Base-by-base conservation (phyloP, 1,284 basidiomycete genomes). In the Leccinum fallax region DNA sequence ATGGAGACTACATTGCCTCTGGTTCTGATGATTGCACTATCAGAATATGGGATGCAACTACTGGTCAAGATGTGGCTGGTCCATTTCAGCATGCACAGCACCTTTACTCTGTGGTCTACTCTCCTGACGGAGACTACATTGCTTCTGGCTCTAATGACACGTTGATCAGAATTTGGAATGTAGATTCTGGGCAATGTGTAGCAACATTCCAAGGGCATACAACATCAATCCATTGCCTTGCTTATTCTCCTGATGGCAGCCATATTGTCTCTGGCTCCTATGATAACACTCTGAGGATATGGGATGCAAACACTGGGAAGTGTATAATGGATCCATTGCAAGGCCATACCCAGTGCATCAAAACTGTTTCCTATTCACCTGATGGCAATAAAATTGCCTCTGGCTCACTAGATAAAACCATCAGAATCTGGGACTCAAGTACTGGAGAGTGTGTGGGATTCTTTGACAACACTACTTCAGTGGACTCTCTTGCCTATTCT, bases 171-270 rank as follows among this genome's bases (percentile, higher is more conserved):
- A 40, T 69, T 9, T 70, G 60, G 66, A n/a, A 54, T 67, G 36
- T 43, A 52, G 5, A 32, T 1, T 63, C 65, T 61, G 68, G 66
- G 5, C 15, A 58, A 0, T 53, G 16, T 52, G 5, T 64, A 3
- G 19, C 6, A 28, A 57, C 51, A 28, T 34, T 66, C 1, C 15
- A 65, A 1, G 63, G 43, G 2, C 63, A 68, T 2, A 46, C 4
- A 13, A 0, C 3, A 2, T 0, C 0, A 3, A 11, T 70, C 5
- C 8, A 0, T 4, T 58, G 66, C 53, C 2, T 65, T 30, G 43
- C 5, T 49, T 68, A 57, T 54, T 71, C 69, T 54, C 59, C 67
- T 60, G 26, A 65, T 68, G 67, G 67, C 0, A 26, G 19, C 0
- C 2, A 28, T 5, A 60, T 71, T 57, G 59, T 28, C 10, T 69